Evolutionary conservation across 164 flowering plant species (phyloP).

Genomic region (Amborella trichopoda): DNA sequence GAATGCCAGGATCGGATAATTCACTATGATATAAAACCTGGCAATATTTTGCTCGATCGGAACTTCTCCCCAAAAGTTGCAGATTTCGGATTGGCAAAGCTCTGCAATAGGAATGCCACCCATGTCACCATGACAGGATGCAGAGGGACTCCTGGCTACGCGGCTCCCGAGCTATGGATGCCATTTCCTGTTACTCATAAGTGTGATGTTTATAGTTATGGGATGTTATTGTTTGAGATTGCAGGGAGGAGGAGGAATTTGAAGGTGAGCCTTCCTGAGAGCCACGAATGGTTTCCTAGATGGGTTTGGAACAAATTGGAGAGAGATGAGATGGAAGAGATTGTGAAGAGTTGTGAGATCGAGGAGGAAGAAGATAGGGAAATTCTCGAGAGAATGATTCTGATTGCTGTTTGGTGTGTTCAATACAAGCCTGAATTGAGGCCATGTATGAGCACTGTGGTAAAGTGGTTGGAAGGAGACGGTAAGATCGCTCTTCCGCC

Average conservation of each 20-base stretch:
- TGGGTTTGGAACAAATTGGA: slow-evolving; percentile 9
- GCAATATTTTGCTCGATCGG: slow-evolving; percentile 11
- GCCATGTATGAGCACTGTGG: slow-evolving; percentile 13
- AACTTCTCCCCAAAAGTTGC: slow-evolving; percentile 4
- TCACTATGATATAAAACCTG: slow-evolving; percentile 23
- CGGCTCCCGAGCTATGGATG: too few species aligned
- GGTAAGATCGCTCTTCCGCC: neutral
- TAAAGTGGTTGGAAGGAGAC: slow-evolving; percentile 18
- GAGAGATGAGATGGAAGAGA: slow-evolving; percentile 2
- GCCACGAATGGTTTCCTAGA: slow-evolving; percentile 12
- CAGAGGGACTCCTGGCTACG: slow-evolving; percentile 22
- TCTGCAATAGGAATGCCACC: slow-evolving; percentile 4
- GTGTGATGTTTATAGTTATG: too few species aligned
- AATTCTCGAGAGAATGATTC: neutral
- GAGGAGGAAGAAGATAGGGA: neutral
- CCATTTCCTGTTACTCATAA: too few species aligned
- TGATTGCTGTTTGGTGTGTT: slow-evolving; percentile 13
- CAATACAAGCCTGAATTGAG: slow-evolving; percentile 8
- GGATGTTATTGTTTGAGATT: too few species aligned
- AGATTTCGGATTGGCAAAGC: slow-evolving; percentile 22
- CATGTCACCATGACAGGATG: slow-evolving; percentile 14
- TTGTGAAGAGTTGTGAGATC: neutral
- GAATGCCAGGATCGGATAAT: slow-evolving; percentile 19
- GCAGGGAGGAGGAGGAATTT: slow-evolving; percentile 13
- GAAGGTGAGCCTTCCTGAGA: neutral